Base-by-base conservation (phyloP, 805 yeast genomes). In the Hanseniaspora lindneri region DNA sequence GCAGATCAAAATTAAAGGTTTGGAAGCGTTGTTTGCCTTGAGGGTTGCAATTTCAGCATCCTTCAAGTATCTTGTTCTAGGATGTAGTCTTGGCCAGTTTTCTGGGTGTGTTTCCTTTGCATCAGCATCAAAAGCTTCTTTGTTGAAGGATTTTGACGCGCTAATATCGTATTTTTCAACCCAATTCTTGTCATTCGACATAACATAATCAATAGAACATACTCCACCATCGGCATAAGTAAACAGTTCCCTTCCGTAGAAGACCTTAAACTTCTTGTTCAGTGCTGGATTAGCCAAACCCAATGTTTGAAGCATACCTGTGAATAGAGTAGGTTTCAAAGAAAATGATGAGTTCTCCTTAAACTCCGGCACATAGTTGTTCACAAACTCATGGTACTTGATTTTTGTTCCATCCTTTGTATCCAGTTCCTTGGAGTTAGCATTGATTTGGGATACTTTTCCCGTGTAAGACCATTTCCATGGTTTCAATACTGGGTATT, bases 231-330 rank as follows among this genome's bases (percentile, higher is more conserved):
- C 95, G 3, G 68, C 59, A 50, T 74, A 74, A 30, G 61, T 62
- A 39, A 77, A 66, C 9, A 81, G 58, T 55, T 82, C 76, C 56
- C 96, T 72, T 2, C 94, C 94, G 54, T 86, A 88, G 61, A 76
- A 76, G 2, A 83, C 74, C 37, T 66, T 65, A 53, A 79, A 80
- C 25, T 63, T 62, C 36, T 67, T 65, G n/a, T 75, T 67, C 50
- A 73, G 72, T 49, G 71, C 71, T 33, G 76, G 74, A 20, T 70
- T 63, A 2, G 80, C 74, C 40, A 88, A 76, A 58, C 76, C 79
- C 60, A 81, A 58, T 2, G 95, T 86, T 63, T 88, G 96, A 24
- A 84, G 63, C 49, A 80, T 73, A 21, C 95, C 95, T 52, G 77
- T 77, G 61, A 76, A 76, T 25, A 81, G 61, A 3, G 73, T 63